Conservation (phyloP, 495 filamentous ascomycete species). For the Articulospora tetracladia region DNA sequence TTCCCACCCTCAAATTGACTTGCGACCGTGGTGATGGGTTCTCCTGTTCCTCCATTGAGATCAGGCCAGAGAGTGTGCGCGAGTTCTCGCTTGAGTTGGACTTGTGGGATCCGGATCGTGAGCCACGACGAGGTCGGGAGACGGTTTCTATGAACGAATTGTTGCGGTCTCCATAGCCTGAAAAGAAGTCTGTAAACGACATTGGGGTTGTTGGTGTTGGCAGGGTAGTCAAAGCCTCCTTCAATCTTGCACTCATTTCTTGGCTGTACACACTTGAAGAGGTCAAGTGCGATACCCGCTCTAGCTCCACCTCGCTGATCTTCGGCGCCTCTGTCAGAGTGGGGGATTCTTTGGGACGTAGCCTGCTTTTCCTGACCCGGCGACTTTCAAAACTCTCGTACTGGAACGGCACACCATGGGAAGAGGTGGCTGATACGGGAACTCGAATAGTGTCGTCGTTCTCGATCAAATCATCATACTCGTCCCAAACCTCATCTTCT, state of each 20-base stretch:
- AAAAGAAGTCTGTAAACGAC: conserved; percentile 49
- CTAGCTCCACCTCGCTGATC: conserved; percentile 1
- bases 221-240: conserved; percentile 32
- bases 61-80: not conserved
- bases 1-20: conserved; percentile 78
- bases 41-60: conserved; percentile 46
- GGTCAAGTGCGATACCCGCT: conserved; percentile 8
- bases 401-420: conserved; percentile 40
- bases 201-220: conserved; percentile 45
- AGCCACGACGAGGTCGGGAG: not conserved
- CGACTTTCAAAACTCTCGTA: conserved; percentile 37
- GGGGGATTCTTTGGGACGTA: conserved; percentile 27
- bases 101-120: not conserved
- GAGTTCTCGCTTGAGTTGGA: conserved; percentile 3
- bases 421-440: conserved; percentile 46
- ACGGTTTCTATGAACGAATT: conserved; percentile 28
- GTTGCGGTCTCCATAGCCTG: conserved; percentile 45
- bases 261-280: conserved; percentile 33
- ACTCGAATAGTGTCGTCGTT: conserved; percentile 36
- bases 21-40: conserved; percentile 62
- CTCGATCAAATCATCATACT: conserved; percentile 88
- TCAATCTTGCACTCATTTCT: conserved; percentile 43
- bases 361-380: conserved; percentile 22
- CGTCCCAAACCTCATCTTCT: conserved; percentile 88
- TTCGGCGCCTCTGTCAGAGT: conserved; percentile 8